These are phyloP conservation scores for Pilobolus umbonatus DNA, from an alignment of 192 early-diverging fungal species.

Conservation along the genomic window DNA sequence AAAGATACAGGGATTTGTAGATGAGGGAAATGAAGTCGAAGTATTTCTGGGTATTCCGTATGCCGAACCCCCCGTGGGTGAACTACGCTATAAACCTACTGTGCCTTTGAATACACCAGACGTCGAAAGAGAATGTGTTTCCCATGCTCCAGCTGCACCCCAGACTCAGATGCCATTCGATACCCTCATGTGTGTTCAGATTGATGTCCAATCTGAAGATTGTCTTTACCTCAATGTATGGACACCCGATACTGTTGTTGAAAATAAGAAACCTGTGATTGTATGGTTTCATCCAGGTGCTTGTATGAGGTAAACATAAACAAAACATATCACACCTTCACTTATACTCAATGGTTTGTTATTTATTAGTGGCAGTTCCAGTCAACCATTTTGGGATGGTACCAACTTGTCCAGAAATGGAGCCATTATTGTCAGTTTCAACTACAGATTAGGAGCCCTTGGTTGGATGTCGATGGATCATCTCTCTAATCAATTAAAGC, in stretches of 20 bases:
- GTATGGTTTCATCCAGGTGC: constrained; percentile 59
- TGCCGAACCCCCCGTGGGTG: constrained; percentile 36
- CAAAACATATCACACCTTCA: background rate
- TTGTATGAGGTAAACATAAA: constrained; percentile 31
- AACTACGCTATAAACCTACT: constrained; percentile 41
- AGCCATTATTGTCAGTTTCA: constrained; percentile 41
- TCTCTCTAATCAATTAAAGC: constrained; percentile 11
- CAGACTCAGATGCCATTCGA: constrained; percentile 31
- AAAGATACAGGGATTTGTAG: constrained; percentile 10
- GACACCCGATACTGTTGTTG: constrained; percentile 31
- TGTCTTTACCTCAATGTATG: constrained; percentile 53
- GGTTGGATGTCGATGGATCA: constrained; percentile 38
- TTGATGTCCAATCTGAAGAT: constrained; percentile 42
- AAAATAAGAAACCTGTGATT: constrained; percentile 48
- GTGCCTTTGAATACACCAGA: constrained; percentile 23
- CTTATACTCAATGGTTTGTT: background rate
- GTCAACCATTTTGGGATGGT: constrained; percentile 39
- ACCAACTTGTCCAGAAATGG: constrained; percentile 23
- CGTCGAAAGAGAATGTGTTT: constrained; percentile 4
- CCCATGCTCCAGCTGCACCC: constrained; percentile 8
- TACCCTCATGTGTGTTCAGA: constrained; percentile 25
- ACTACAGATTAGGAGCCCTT: constrained; percentile 55
- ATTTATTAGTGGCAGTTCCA: constrained; percentile 28
- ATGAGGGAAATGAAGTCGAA: constrained; percentile 23
- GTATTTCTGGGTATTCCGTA: constrained; percentile 48